These are phyloP conservation scores for Apiospora malaysiana DNA, from an alignment of 2,329 filamentous ascomycete genomes.

Conservation along the genomic window DNA sequence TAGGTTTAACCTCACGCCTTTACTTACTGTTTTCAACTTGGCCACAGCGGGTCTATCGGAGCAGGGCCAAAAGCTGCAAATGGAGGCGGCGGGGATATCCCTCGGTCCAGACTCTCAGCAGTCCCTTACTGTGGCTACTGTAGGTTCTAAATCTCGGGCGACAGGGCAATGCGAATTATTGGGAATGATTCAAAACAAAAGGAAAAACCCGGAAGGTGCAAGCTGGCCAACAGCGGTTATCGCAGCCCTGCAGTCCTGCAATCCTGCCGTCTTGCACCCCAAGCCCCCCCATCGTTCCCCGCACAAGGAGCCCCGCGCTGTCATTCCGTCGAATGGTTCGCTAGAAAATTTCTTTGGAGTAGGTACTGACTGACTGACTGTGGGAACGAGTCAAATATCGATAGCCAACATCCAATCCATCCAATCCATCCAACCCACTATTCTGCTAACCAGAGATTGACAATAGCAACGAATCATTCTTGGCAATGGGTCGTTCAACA, in stretches of 20 bases:
- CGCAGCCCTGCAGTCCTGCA: background rate
- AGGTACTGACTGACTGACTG: no score
- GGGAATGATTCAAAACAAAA: background rate
- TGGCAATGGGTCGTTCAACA: background rate
- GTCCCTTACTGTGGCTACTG: no score
- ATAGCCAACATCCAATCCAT: background rate
- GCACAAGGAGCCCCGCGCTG: constrained; percentile 9
- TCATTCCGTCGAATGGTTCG: constrained; percentile 3
- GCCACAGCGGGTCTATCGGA: no score
- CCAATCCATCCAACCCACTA: background rate
- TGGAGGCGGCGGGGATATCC: background rate
- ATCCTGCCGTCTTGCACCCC: background rate
- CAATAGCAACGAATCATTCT: background rate
- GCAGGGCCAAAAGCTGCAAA: no score
- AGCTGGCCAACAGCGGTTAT: background rate
- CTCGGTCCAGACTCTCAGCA: background rate
- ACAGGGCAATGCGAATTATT: background rate
- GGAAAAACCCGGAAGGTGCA: background rate
- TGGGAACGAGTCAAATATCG: background rate
- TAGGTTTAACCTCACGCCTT: background rate
- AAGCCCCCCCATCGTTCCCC: background rate
- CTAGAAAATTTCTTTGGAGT: background rate
- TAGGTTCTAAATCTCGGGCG: background rate
- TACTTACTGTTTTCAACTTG: background rate
- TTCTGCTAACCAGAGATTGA: background rate